A percentile compares a stretch with the other conserved stretches of the same genome.
Conservation (phyloP, 2,329 filamentous ascomycete genomes). For the Nemania diffusa region DNA sequence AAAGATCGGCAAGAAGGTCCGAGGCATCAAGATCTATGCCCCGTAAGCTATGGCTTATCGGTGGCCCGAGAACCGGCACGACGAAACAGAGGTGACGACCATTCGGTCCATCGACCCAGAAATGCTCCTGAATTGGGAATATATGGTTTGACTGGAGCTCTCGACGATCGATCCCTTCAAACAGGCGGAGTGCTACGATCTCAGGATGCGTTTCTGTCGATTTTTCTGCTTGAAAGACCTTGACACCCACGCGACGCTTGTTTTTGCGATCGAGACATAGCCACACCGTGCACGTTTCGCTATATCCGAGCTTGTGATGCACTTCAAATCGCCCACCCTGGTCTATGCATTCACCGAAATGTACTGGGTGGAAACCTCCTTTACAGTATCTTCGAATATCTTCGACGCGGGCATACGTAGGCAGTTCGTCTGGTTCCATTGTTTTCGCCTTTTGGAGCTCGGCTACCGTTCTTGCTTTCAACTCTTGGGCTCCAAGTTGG, state of each 20-base stretch:
- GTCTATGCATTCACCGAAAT: conserved; percentile 26
- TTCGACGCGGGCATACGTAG: conserved; percentile 13
- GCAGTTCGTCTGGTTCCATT: neutral
- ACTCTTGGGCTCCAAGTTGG: neutral
- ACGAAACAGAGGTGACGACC: conserved; percentile 31
- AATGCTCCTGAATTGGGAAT: conserved; percentile 18
- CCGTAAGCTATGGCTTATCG: conserved; percentile 12
- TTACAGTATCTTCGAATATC: conserved; percentile 11
- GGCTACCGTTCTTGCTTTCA: neutral
- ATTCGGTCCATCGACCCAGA: conserved; percentile 30
- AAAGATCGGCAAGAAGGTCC: conserved; percentile 22
- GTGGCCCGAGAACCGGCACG: conserved; percentile 13
- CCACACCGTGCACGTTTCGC: conserved; percentile 20
- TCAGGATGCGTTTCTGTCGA: conserved; percentile 10
- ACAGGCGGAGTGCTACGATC: conserved; percentile 9
- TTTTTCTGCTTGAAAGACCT: conserved; percentile 16
- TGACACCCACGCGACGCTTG: conserved; percentile 5
- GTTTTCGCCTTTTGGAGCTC: neutral
- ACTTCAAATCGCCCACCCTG: conserved; percentile 27
- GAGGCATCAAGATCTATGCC: conserved; percentile 19
- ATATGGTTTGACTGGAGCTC: conserved; percentile 21
- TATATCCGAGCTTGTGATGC: conserved; percentile 28
- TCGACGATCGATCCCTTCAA: neutral
- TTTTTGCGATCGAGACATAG: conserved; percentile 17
- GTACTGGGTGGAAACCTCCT: conserved; percentile 27